These are phyloP conservation scores for Glycine tomentella DNA, from an alignment of 306 rosid genomes.

Conservation along the genomic window DNA sequence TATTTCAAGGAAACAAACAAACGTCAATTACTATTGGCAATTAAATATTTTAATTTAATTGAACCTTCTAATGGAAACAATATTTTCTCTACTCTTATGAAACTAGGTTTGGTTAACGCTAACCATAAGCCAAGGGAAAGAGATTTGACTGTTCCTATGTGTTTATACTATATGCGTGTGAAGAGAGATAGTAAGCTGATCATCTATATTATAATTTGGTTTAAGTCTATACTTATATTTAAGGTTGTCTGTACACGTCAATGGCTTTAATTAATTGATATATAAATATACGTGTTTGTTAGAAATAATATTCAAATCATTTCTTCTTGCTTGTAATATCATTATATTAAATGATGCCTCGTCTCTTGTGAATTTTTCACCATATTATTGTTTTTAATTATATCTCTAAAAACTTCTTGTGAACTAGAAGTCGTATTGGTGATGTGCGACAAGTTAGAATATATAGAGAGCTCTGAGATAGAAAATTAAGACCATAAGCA, in stretches of 20 bases:
- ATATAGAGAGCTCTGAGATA: neutral
- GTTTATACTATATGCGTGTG: too few relatives aligned
- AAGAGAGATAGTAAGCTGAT: too few relatives aligned
- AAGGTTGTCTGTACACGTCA: conserved; percentile 46
- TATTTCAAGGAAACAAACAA: conserved; percentile 51
- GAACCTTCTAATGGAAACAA: neutral
- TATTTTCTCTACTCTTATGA: conserved; percentile 20
- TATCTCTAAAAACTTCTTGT: conserved; percentile 25
- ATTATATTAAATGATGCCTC: conserved; percentile 12
- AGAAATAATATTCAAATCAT: conserved; percentile 3
- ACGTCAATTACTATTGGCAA: conserved; percentile 18
- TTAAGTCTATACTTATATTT: conserved; percentile 39
- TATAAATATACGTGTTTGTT: conserved; percentile 29
- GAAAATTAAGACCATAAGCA: too few relatives aligned
- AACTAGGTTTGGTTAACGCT: conserved; percentile 15
- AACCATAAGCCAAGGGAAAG: conserved; percentile 18
- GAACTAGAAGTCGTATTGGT: conserved; percentile 39
- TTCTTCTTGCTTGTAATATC: conserved; percentile 26
- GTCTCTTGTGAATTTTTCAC: conserved; percentile 36
- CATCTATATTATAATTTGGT: conserved; percentile 29
- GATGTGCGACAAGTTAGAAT: conserved; percentile 28
- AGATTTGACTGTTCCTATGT: conserved; percentile 19
- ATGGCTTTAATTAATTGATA: conserved; percentile 2
- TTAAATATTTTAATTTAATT: conserved; percentile 31
- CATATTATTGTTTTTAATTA: conserved; percentile 31